Evolutionary conservation across 306 rosid species (phyloP).

Genomic region (Luffa acutangula): DNA sequence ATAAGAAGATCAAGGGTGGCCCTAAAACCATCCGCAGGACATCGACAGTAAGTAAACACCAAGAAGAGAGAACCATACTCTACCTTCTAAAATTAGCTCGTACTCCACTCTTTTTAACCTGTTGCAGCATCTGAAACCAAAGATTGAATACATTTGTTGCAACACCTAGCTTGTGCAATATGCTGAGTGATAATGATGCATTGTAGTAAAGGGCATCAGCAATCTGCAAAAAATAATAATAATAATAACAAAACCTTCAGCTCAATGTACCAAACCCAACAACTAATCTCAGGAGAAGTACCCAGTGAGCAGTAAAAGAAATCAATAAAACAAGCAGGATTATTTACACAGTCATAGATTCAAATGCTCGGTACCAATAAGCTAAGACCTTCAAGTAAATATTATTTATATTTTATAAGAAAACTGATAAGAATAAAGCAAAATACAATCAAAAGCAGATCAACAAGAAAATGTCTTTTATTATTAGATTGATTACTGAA

Average conservation of each 20-base stretch:
- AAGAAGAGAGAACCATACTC: not conserved
- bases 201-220: constrained; percentile 92
- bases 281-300: not conserved
- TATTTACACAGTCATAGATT: not conserved
- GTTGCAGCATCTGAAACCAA: constrained; percentile 87
- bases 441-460: not conserved
- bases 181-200: constrained; percentile 56
- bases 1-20: constrained; percentile 80
- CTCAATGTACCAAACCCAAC: not conserved
- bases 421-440: not conserved
- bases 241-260: constrained; percentile 8
- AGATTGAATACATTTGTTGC: constrained; percentile 76
- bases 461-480: not conserved
- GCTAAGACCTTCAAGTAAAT: not conserved
- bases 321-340: not conserved
- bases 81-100: constrained; percentile 79
- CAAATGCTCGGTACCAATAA: not conserved
- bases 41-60: not conserved
- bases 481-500: not conserved
- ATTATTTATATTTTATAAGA: not conserved
- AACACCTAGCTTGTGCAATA: constrained; percentile 69
- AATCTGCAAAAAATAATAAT: constrained; percentile 29
- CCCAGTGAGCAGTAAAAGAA: not conserved
- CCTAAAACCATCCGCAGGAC: constrained; percentile 23
- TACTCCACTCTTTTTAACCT: constrained; percentile 68